Evolutionary conservation across 176 grass and related monocot genomes (phyloP), one percentile per base, ranked within the genome.

Genomic region (Aechmea fasciata): DNA sequence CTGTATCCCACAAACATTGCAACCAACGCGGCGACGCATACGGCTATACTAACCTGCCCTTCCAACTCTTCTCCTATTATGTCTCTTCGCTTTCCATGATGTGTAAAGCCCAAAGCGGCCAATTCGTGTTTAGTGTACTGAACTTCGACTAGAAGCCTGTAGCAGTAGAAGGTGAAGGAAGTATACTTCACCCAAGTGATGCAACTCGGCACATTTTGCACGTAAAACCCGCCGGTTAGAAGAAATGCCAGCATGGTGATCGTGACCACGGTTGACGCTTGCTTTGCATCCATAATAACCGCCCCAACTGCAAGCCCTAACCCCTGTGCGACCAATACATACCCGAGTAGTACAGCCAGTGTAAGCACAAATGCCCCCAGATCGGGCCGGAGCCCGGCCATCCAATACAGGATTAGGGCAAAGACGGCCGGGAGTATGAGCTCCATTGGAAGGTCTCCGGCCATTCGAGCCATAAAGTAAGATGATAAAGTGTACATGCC

Each of bases 131-230:
- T 84, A 15, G 14, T 77, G 64, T 99, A 99, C 77, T 99, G 94
- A 51, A 99, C 84, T 28, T 53, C 65, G 74, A 99, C 86, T 57
- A 99, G 82, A 17, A 99, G 69, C 29, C 82, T 81, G 72, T 90
- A 99, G 80, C 94, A 81, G 76, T 99, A 99, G 79, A 92, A 99
- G 3, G 94, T 99, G 72, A 99, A 99, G 0, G 89, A 93, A 50
- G 80, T 83, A 77, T 99, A 99, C 80, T 99, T 99, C 10, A 91
- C 71, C 94, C 94, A 99, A 11, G 18, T 50, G 87, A 99, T 75
- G 87, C 85, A 99, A 22, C 11, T 23, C 0, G 90, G 94, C 13
- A 99, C 87, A 55, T 88, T 73, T 11, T 82, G 85, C 12, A 99
- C 94, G 55, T 99, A 99, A 71, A 99, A 99, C 0, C 90, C 94